phyloP scores from a whole-genome alignment of 2,329 filamentous ascomycete genomes.

The Penicillium sp. region DNA sequence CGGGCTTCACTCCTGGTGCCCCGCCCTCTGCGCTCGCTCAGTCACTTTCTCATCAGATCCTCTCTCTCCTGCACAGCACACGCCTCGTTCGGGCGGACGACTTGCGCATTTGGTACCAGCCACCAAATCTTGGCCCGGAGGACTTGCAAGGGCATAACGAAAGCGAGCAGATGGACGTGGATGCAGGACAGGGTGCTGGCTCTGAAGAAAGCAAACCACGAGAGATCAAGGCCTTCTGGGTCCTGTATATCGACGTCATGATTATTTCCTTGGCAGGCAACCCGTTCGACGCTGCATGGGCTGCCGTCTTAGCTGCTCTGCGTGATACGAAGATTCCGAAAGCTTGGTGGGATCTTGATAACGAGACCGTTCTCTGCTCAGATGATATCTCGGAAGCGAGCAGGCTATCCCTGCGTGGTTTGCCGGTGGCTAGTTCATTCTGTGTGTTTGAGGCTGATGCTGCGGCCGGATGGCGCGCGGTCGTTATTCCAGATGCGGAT shows the following conservation, averaged over 20 bases:
- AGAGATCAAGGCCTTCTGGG: constrained; percentile 82
- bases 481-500: constrained; percentile 33
- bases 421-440: constrained; percentile 74
- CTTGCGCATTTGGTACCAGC: constrained; percentile 67
- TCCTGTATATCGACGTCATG: constrained; percentile 89
- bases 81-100: constrained; percentile 62
- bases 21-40: constrained; percentile 78
- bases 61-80: constrained; percentile 68
- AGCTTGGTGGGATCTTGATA: constrained; percentile 79
- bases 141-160: constrained; percentile 33
- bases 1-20: constrained; percentile 76
- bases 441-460: constrained; percentile 66
- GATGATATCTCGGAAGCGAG: constrained; percentile 52
- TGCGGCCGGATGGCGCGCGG: constrained; percentile 36
- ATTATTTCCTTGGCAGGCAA: constrained; percentile 92
- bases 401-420: constrained; percentile 56
- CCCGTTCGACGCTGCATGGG: constrained; percentile 86
- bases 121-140: constrained; percentile 38
- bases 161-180: constrained; percentile 47
- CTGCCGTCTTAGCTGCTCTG: constrained; percentile 74
- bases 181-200: constrained; percentile 39
- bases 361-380: constrained; percentile 73
- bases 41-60: constrained; percentile 74
- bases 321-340: constrained; percentile 69
- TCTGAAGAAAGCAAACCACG: constrained; percentile 27